Base-by-base conservation (phyloP, 2,329 filamentous ascomycete species). In the Clonostachys rosea region DNA sequence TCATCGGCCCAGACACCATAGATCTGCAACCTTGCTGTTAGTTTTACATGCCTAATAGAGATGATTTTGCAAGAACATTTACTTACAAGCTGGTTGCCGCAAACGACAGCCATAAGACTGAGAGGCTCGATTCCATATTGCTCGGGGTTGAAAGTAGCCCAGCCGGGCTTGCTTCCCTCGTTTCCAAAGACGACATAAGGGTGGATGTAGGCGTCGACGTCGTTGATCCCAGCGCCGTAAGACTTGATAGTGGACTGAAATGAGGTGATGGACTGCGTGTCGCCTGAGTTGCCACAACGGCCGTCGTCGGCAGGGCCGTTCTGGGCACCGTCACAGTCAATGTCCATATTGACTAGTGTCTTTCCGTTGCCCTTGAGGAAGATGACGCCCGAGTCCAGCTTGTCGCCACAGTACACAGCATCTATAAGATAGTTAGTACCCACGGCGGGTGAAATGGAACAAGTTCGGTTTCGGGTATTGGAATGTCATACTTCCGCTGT, bases 1-100 rank as follows among this genome's bases (percentile, higher is more conserved):
- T 69, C 74, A 55, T 81, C 76, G 20, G 75, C 78, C 75, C 74
- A 81, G 44, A 83, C 63, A 11, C 78, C 79, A 55, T 83, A 83
- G 52, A 73, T 66, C 72, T 76, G 18, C 24, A 30, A 3, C 24
- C 24, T 10, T 30, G 9, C 4, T 30, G 24, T 30, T 30, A 30
- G 9, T 30, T 30, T 10, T 3, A 1, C 24, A 4, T 30, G 9
- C 10, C 9, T 3, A 16, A 12, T 10, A 30, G 24, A 10, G 9
- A 10, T 30, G 6, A 6, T 35, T 13, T 39, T 6, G 34, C 24
- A 44, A 1, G 7, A 16, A 14, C 2, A 4, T 8, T 20, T 2
- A 41, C 52, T 40, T 57, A 72, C 70, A 58, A 79, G 58, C 54
- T 75, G 66, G 43, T 69, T 61, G 40, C 65, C 65, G 54, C 78